phyloP scores from a whole-genome alignment of 208 protist species.

The Vickermania ingenoplastis region DNA sequence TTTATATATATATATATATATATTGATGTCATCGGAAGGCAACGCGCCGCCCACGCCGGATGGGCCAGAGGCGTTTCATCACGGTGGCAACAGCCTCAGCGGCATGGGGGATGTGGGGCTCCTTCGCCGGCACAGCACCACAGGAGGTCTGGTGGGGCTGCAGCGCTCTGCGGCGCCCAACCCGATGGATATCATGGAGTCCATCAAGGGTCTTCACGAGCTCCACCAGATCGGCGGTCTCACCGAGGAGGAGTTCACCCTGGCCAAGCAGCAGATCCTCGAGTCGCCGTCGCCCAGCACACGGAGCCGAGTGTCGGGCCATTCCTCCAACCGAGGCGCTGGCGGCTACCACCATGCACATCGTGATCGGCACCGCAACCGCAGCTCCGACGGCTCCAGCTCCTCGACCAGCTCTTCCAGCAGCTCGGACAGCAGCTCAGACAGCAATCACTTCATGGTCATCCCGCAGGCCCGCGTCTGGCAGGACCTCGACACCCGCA shows the following conservation, averaged over 20 bases:
- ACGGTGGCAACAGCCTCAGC: too few species aligned
- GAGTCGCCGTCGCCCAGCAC: conserved; percentile 13
- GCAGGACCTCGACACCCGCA: conserved; percentile 26
- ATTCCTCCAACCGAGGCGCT: conserved; percentile 1
- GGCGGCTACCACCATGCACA: background rate
- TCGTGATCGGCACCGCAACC: background rate
- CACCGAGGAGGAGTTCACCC: conserved; percentile 58
- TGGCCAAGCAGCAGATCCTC: conserved; percentile 68
- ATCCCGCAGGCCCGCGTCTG: conserved; percentile 63
- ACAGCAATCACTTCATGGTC: conserved; percentile 41
- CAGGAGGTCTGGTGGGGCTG: background rate
- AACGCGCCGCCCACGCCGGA: too few species aligned
- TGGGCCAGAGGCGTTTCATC: too few species aligned
- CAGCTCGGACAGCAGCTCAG: conserved; percentile 21
- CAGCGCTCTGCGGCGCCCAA: conserved; percentile 1
- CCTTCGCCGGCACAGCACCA: background rate
- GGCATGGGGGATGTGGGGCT: too few species aligned
- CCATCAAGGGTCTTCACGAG: conserved; percentile 56
- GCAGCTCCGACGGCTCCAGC: background rate
- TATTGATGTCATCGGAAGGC: too few species aligned
- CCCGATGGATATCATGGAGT: conserved; percentile 47
- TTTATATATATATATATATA: too few species aligned
- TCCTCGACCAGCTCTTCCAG: conserved; percentile 6
- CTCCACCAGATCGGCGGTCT: conserved; percentile 55
- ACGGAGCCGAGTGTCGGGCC: background rate